phyloP scores from a whole-genome alignment of 805 yeast species.

The Suhomyces sp. region DNA sequence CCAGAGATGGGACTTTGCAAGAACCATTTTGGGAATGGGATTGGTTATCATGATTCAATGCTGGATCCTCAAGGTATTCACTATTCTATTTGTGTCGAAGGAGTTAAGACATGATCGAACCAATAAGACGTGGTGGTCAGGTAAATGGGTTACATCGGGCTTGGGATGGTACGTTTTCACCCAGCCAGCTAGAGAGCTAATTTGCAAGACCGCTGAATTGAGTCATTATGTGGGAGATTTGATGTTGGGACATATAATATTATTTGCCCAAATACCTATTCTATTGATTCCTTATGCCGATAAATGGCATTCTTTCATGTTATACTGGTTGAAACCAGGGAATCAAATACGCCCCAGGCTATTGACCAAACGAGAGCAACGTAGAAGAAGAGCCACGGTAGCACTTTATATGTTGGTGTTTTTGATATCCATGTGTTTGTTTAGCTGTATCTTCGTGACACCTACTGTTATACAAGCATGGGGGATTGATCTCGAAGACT shows the following conservation, averaged over 20 bases:
- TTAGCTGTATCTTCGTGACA: conserved; percentile 30
- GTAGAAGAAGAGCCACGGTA: conserved; percentile 36
- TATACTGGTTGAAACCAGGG: conserved; percentile 66
- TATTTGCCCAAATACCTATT: conserved; percentile 59
- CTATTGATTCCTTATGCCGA: conserved; percentile 62
- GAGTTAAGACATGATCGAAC: conserved; percentile 61
- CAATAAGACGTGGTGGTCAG: conserved; percentile 74
- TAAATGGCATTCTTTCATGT: conserved; percentile 61
- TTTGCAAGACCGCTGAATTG: conserved; percentile 64
- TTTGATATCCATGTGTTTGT: conserved; percentile 20
- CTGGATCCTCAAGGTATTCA: conserved; percentile 51
- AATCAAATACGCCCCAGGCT: conserved; percentile 48
- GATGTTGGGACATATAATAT: conserved; percentile 54
- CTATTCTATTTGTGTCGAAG: conserved; percentile 51
- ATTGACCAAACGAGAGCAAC: conserved; percentile 41
- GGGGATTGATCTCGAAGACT: conserved; percentile 33
- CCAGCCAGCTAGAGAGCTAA: conserved; percentile 63
- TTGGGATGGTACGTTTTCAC: conserved; percentile 59
- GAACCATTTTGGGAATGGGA: conserved; percentile 60
- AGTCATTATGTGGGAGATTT: conserved; percentile 68
- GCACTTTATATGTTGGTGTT: conserved; percentile 35
- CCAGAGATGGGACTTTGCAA: conserved; percentile 64
- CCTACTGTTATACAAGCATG: background rate
- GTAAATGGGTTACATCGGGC: conserved; percentile 62
- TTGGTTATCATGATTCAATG: conserved; percentile 55